Evolutionary conservation across 2,329 filamentous ascomycete genomes (phyloP).

Genomic region (Periconia sp.): DNA sequence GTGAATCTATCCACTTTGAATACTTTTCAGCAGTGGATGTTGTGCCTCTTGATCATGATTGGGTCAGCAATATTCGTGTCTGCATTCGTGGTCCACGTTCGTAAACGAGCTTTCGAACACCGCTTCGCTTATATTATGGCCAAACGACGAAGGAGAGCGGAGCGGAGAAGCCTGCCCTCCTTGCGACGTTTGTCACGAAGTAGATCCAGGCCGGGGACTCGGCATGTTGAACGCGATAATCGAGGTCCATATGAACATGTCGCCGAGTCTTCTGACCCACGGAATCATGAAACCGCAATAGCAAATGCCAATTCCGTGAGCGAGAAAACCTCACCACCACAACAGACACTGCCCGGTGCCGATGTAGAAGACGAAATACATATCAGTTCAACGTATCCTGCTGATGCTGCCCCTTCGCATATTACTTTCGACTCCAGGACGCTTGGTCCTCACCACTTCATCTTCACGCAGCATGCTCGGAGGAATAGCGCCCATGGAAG

Average conservation of each 20-base stretch:
- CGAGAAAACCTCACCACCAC: background rate
- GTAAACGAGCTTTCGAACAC: constrained; percentile 64
- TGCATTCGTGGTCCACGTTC: constrained; percentile 62
- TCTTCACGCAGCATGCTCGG: constrained; percentile 39
- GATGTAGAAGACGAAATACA: constrained; percentile 14
- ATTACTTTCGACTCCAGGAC: constrained; percentile 35
- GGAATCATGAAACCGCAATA: background rate
- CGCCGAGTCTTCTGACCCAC: background rate
- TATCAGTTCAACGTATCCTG: constrained; percentile 2
- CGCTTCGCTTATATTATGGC: constrained; percentile 56
- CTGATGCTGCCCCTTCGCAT: constrained; percentile 12
- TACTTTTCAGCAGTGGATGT: constrained; percentile 67
- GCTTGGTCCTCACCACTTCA: constrained; percentile 23
- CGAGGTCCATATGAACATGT: background rate
- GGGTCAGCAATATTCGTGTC: constrained; percentile 70
- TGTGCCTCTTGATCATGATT: constrained; percentile 66
- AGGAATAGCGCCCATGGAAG: constrained; percentile 34
- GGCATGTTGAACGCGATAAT: background rate
- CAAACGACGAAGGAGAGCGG: constrained; percentile 37
- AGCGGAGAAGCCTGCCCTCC: constrained; percentile 5
- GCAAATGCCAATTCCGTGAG: background rate
- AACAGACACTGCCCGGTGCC: background rate
- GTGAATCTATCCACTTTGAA: constrained; percentile 65
- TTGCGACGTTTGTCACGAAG: constrained; percentile 12
- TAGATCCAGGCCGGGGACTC: constrained; percentile 1